Evolutionary conservation across 148 eudicot species (phyloP).

Genomic region (Dianthus caryophyllus): DNA sequence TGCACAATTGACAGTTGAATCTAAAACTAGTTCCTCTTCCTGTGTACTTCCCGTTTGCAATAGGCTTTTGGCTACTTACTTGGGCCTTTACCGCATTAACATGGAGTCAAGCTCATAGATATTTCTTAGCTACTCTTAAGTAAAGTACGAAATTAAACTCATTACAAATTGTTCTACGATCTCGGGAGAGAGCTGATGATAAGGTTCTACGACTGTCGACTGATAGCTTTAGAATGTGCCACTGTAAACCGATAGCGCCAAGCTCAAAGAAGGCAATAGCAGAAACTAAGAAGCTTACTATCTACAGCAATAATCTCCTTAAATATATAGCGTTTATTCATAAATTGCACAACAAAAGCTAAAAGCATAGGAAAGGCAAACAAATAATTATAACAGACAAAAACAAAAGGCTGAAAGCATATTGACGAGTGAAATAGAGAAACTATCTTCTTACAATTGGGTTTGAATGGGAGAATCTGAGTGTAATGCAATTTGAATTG

Average conservation of each 20-base stretch:
- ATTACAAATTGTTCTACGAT: not conserved
- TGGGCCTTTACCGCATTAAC: not conserved
- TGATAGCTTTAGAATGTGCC: not conserved
- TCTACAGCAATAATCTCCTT: not conserved
- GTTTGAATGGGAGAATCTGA: slow-evolving; percentile 56
- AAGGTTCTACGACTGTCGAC: not conserved
- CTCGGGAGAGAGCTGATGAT: not conserved
- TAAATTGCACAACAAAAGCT: no score
- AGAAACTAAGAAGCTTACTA: not conserved
- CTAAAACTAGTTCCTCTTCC: not conserved
- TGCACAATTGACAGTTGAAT: not conserved
- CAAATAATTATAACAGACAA: no score
- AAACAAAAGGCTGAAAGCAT: no score
- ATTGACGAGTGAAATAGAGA: not conserved
- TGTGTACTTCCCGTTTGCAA: not conserved
- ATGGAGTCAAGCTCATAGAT: not conserved
- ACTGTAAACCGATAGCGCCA: not conserved
- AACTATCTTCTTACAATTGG: slow-evolving; percentile 44
- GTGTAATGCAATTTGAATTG: slow-evolving; percentile 64
- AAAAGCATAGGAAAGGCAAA: no score
- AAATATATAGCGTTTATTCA: not conserved
- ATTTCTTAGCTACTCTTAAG: no score
- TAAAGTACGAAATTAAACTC: not conserved
- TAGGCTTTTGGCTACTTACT: not conserved
- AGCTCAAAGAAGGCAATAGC: not conserved